Evolutionary conservation across 1,139 yeast genomes (phyloP), one percentile per base, ranked within the genome.

Genomic region (Hyphopichia buzzinii): DNA sequence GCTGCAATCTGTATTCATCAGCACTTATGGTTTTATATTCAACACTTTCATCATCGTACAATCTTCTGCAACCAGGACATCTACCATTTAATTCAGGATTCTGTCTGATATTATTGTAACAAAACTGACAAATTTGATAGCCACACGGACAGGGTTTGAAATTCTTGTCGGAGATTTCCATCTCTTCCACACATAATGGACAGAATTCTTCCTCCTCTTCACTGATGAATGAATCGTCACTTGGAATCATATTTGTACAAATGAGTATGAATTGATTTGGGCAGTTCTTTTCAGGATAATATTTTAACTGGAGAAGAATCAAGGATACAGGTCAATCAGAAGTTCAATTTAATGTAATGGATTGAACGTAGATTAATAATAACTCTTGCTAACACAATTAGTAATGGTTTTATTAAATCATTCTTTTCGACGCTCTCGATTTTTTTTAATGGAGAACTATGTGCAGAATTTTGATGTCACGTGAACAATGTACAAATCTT

Each of bases 71-170:
- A 1, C 96, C 98, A 3, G 99, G 99, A 64, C 99, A 94, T 48
- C 89, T 78, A 4, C 97, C 97, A 57, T 90, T 90, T 46, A 92
- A 69, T 55, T 90, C 96, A 1, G 97, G 97, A 52, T 92, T 92
- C 49, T 87, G 95, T 48, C 96, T 79, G 52, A 94, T 94, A 59
- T 90, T 92, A 66, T 94, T 92, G 72, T 90, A 94, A 60, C 98
- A 94, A 57, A 94, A 94, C 70, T 92, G 97, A 62, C 99, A 94
- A 41, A 92, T 87, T 57, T 94, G 98, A 57, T 94, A 94, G 10
- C 98, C 98, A 68, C 99, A 94, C 1, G 97, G 98, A 71, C 99
- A 94, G 5, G 99, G 99, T 60, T 85, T 88, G 74, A 94, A 94
- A 64, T 90, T 88, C 58, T 86, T 87, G 62, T 94, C 98, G 14